These are phyloP conservation scores for Aphanoascus verrucosus DNA, from an alignment of 2,329 filamentous ascomycete species.

Conservation along the genomic window DNA sequence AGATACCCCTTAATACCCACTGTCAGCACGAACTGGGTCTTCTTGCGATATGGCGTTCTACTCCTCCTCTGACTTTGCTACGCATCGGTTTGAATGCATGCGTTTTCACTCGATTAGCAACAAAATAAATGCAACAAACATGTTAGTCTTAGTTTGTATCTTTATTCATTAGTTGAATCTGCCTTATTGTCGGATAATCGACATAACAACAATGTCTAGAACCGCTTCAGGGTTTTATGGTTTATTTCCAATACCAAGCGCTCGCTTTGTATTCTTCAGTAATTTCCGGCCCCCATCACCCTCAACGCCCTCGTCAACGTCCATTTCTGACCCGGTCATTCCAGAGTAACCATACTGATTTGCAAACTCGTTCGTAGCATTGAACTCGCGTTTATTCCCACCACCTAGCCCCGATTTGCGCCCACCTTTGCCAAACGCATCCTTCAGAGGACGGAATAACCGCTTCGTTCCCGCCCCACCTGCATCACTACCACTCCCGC, in stretches of 20 bases:
- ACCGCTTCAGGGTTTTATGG: slow-evolving; percentile 1
- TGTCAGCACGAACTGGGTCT: not conserved
- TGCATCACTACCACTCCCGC: slow-evolving; percentile 20
- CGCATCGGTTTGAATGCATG: not conserved
- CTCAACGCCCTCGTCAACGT: slow-evolving; percentile 5
- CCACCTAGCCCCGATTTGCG: slow-evolving; percentile 11
- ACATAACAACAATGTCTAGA: too few relatives aligned
- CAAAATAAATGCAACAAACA: not conserved
- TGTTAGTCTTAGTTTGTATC: too few relatives aligned
- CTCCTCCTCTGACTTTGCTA: not conserved
- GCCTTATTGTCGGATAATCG: too few relatives aligned
- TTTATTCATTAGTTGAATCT: too few relatives aligned
- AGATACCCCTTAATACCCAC: slow-evolving; percentile 3
- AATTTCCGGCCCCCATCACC: slow-evolving; percentile 3
- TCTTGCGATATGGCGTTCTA: too few relatives aligned
- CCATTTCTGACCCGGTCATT: not conserved
- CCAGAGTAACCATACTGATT: slow-evolving; percentile 10
- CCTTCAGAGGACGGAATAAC: slow-evolving; percentile 10
- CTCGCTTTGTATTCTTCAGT: slow-evolving; percentile 27
- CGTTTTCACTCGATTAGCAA: not conserved
- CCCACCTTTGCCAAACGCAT: slow-evolving; percentile 2
- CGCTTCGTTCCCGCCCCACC: slow-evolving; percentile 18
- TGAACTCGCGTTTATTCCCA: slow-evolving; percentile 17
- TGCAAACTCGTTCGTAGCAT: slow-evolving; percentile 10
- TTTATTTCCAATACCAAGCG: slow-evolving; percentile 28